Evolutionary conservation across 148 eudicot species (phyloP).

Genomic region (Vaccinium myrtillus): DNA sequence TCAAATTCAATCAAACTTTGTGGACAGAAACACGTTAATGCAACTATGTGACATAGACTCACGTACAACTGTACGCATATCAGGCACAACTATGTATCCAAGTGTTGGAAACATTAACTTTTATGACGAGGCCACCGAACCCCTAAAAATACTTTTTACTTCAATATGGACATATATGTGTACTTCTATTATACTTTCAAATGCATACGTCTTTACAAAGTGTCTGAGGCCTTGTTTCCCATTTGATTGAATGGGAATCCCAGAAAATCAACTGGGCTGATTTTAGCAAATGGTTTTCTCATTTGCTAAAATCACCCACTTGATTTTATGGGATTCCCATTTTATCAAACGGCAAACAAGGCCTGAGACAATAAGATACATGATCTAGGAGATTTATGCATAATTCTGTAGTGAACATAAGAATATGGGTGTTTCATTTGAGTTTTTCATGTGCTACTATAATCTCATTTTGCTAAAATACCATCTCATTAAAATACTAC

Average conservation of each 20-base stretch:
- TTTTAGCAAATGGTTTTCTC: no score
- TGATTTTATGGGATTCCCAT: no score
- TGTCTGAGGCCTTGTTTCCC: neutral
- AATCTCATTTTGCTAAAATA: constrained; percentile 1
- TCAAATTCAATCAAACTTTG: neutral
- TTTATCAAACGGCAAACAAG: no score
- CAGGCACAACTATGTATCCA: neutral
- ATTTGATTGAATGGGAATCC: no score
- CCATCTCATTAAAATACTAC: neutral
- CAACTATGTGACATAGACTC: neutral
- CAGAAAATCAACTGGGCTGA: no score
- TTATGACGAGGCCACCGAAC: neutral
- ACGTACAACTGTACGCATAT: neutral
- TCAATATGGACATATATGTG: neutral
- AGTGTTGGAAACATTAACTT: neutral
- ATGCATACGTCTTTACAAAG: neutral
- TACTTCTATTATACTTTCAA: neutral
- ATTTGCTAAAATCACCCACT: no score
- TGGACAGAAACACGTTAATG: neutral
- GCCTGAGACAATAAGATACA: neutral
- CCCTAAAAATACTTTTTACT: neutral
- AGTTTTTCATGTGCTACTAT: neutral
- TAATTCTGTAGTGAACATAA: neutral
- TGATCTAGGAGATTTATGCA: neutral
- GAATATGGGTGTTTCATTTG: neutral